Percentiles rank a stretch among this genome's conserved stretches.
Evolutionary conservation across 768 basidiomycete genomes (phyloP).

Genomic region (Mycena galericulata): DNA sequence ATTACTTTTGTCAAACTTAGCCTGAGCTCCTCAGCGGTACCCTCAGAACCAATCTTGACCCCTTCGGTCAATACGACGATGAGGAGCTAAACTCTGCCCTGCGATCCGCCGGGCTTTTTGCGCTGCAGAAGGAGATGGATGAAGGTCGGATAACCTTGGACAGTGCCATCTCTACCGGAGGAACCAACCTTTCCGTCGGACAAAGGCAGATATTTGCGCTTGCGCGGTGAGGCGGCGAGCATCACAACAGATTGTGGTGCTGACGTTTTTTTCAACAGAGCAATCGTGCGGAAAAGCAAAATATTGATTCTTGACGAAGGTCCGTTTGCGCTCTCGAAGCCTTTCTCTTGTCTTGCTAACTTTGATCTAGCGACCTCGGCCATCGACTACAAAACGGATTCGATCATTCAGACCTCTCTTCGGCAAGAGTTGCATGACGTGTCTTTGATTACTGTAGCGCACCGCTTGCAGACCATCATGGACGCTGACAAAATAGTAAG

Average conservation of each 20-base stretch:
- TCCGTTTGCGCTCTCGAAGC: not conserved
- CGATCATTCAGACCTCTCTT: constrained; percentile 56
- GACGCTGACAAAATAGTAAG: constrained; percentile 38
- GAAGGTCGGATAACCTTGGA: constrained; percentile 38
- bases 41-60: constrained; percentile 59
- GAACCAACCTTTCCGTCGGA: constrained; percentile 52
- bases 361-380: constrained; percentile 24
- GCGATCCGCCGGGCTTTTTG: constrained; percentile 47
- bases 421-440: constrained; percentile 22
- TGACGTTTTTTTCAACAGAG: not conserved
- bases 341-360: not conserved
- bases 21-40: constrained; percentile 56
- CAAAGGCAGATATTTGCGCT: constrained; percentile 62
- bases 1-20: constrained; percentile 17
- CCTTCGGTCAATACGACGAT: constrained; percentile 59
- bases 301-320: constrained; percentile 37
- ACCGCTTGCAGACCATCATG: constrained; percentile 36
- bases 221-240: constrained; percentile 40
- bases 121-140: constrained; percentile 48
- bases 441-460: constrained; percentile 19
- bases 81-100: constrained; percentile 49
- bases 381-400: constrained; percentile 49
- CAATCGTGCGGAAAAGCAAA: constrained; percentile 34
- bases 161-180: constrained; percentile 17
- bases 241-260: not conserved